Evolutionary conservation across 192 early-diverging fungal genomes (phyloP).

Genomic region (Mortierella alpina): DNA sequence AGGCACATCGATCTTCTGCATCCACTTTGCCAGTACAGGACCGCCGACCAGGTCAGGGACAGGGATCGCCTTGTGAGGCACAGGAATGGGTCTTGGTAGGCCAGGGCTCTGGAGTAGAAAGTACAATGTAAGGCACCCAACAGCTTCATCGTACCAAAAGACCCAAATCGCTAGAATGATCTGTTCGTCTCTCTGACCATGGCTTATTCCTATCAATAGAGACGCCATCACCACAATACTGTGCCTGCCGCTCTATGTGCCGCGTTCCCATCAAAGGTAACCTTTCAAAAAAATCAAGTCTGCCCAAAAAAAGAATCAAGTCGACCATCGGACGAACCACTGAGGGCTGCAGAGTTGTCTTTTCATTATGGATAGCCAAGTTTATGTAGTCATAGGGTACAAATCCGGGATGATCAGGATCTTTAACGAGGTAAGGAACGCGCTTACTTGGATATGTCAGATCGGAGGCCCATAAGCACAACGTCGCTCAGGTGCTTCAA

Average conservation of each 20-base stretch:
- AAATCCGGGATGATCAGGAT: slow-evolving; percentile 66
- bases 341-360: neutral
- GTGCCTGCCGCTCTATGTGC: slow-evolving; percentile 64
- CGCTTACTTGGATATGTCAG: neutral
- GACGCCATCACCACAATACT: slow-evolving; percentile 62
- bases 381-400: slow-evolving; percentile 64
- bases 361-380: slow-evolving; percentile 41
- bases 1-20: neutral
- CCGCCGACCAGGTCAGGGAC: neutral
- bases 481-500: too few species aligned
- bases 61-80: neutral
- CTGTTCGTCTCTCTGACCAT: too few species aligned
- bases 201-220: slow-evolving; percentile 9
- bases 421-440: slow-evolving; percentile 57
- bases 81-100: slow-evolving; percentile 52
- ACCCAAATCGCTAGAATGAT: too few species aligned
- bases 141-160: too few species aligned
- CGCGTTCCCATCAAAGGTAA: slow-evolving; percentile 59
- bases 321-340: neutral
- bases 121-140: slow-evolving; percentile 34
- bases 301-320: too few species aligned
- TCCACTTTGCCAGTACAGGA: neutral
- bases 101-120: slow-evolving; percentile 61
- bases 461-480: too few species aligned
- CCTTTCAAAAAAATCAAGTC: neutral